Percentiles rank a stretch among this genome's conserved stretches.
These are phyloP conservation scores for Corynespora cassiicola DNA, from an alignment of 2,329 filamentous ascomycete species.

Conservation along the genomic window DNA sequence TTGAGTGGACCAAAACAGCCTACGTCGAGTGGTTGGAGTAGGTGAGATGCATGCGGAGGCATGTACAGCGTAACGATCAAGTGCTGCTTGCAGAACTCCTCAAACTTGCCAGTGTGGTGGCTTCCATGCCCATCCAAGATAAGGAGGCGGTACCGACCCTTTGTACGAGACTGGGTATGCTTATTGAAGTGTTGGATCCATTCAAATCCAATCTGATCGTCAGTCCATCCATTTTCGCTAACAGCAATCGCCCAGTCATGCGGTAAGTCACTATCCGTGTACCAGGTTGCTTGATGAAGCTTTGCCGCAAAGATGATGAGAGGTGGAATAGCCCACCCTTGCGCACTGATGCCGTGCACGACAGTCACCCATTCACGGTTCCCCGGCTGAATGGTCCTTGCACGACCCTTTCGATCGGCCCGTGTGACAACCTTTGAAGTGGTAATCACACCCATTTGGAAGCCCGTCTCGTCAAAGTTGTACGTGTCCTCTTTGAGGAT, in stretches of 20 bases:
- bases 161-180: conserved; percentile 9
- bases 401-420: conserved; percentile 1
- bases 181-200: conserved; percentile 11
- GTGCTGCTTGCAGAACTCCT: conserved; percentile 41
- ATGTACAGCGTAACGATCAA: conserved; percentile 29
- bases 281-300: conserved; percentile 1
- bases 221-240: conserved; percentile 9
- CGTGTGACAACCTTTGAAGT: conserved; percentile 7
- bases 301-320: conserved; percentile 10
- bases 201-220: conserved; percentile 9
- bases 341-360: conserved; percentile 3
- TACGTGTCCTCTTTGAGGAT: conserved; percentile 17
- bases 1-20: conserved; percentile 10
- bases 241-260: conserved; percentile 9
- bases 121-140: conserved; percentile 12
- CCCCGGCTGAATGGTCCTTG: conserved; percentile 1
- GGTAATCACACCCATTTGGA: conserved; percentile 19
- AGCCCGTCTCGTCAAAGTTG: conserved; percentile 24
- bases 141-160: conserved; percentile 7
- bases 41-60: conserved; percentile 9
- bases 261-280: conserved; percentile 4
- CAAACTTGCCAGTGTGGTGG: conserved; percentile 41
- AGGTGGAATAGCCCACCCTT: conserved; percentile 7
- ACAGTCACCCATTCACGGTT: conserved; percentile 2
- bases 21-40: conserved; percentile 12